phyloP scores from a whole-genome alignment of 169 alveolate genomes.

The Theileria equi region DNA sequence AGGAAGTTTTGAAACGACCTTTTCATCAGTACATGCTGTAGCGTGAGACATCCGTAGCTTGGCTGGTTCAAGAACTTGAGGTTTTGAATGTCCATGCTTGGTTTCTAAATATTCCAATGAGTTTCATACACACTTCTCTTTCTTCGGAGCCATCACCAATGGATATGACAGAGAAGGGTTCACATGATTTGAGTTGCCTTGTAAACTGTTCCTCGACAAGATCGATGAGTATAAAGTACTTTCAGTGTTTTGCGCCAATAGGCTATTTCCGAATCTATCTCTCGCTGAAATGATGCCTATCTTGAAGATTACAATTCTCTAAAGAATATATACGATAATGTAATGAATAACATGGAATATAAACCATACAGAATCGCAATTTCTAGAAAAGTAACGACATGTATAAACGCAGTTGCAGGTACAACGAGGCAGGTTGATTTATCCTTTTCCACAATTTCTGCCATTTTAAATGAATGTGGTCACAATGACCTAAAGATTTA shows the following conservation, averaged over 20 bases:
- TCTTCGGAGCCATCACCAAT: constrained; percentile 82
- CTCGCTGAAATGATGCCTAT: constrained; percentile 8
- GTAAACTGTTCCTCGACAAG: constrained; percentile 1
- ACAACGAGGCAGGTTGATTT: constrained; percentile 44
- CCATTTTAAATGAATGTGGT: constrained; percentile 1
- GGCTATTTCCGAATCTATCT: constrained; percentile 65
- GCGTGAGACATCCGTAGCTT: constrained; percentile 66
- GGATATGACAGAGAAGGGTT: constrained; percentile 54
- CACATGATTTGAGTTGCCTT: background rate
- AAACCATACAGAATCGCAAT: constrained; percentile 17
- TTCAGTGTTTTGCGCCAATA: constrained; percentile 69
- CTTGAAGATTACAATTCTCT: background rate
- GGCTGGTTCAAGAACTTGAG: constrained; percentile 77
- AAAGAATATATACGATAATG: constrained; percentile 5
- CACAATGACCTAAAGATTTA: constrained; percentile 6
- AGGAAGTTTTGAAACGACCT: constrained; percentile 36
- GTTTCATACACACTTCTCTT: constrained; percentile 76
- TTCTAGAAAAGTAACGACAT: constrained; percentile 24
- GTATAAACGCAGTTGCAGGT: constrained; percentile 46
- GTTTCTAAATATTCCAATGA: constrained; percentile 62
- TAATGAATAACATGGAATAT: constrained; percentile 1
- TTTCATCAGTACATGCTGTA: constrained; percentile 69
- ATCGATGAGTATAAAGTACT: constrained; percentile 54
- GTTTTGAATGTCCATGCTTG: constrained; percentile 70
- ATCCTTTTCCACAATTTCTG: constrained; percentile 11